These are phyloP conservation scores for Pezicula rhizophila DNA, from an alignment of 2,329 filamentous ascomycete genomes.

Conservation along the genomic window DNA sequence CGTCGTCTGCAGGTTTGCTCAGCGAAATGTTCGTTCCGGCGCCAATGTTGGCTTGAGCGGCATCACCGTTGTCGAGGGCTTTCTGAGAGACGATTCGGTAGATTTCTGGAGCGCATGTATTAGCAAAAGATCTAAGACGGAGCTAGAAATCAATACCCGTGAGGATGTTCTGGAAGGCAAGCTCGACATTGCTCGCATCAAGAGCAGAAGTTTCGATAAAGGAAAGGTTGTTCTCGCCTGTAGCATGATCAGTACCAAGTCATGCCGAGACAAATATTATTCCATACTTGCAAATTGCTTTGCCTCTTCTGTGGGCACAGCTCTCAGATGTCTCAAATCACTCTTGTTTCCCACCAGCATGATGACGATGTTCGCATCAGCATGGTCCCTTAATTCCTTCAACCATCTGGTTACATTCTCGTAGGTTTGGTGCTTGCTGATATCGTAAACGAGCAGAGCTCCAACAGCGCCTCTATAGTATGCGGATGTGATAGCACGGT, in stretches of 20 bases:
- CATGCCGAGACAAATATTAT: neutral
- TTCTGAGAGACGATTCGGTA: slow-evolving; percentile 99
- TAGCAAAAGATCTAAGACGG: neutral
- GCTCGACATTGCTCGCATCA: slow-evolving; percentile 97
- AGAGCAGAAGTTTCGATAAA: slow-evolving; percentile 99
- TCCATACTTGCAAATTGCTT: slow-evolving; percentile 89
- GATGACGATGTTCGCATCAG: slow-evolving; percentile 98
- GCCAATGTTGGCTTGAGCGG: slow-evolving; percentile 70
- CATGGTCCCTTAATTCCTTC: slow-evolving; percentile 96
- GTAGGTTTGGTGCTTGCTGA: slow-evolving; percentile 99
- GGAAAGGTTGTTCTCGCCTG: slow-evolving; percentile 94
- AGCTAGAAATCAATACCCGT: slow-evolving; percentile 60
- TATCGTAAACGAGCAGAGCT: slow-evolving; percentile 96
- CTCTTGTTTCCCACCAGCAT: slow-evolving; percentile 99
- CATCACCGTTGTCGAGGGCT: slow-evolving; percentile 85
- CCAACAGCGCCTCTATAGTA: slow-evolving; percentile 98
- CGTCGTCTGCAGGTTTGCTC: slow-evolving; percentile 75
- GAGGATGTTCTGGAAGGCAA: slow-evolving; percentile 98
- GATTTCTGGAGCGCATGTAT: slow-evolving; percentile 63
- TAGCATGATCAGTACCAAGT: slow-evolving; percentile 22
- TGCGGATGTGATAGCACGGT: slow-evolving; percentile 96
- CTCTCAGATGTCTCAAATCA: slow-evolving; percentile 96
- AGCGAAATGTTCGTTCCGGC: slow-evolving; percentile 80
- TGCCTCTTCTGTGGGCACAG: slow-evolving; percentile 94
- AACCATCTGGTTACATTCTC: slow-evolving; percentile 98